phyloP scores from a whole-genome alignment of 2,329 filamentous ascomycete genomes.

The Sporothrix schenckii region DNA sequence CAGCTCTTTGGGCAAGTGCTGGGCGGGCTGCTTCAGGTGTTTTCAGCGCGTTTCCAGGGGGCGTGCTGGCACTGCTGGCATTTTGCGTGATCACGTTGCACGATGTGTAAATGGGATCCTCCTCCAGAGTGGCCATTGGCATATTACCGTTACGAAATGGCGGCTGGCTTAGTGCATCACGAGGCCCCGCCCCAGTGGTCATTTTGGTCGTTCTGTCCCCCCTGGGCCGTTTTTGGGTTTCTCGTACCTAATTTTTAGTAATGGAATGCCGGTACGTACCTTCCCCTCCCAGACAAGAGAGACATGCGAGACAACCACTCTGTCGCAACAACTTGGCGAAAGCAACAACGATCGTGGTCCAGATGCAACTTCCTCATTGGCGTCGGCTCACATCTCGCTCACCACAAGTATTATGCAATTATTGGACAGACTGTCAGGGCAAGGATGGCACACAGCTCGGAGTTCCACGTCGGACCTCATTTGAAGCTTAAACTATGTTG shows the following conservation, averaged over 20 bases:
- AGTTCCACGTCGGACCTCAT: too few species aligned
- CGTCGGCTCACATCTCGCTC: slow-evolving; percentile 1
- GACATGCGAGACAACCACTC: too few species aligned
- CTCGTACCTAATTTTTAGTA: slow-evolving; percentile 42
- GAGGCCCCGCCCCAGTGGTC: slow-evolving; percentile 24
- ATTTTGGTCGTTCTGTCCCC: slow-evolving; percentile 27
- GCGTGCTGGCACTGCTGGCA: neutral
- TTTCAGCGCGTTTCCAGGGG: slow-evolving; percentile 6
- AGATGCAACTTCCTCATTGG: neutral
- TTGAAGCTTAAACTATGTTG: too few species aligned
- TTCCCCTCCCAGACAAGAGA: neutral
- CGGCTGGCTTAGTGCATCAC: slow-evolving; percentile 33
- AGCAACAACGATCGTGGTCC: slow-evolving; percentile 8
- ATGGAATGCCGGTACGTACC: slow-evolving; percentile 36
- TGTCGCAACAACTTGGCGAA: neutral
- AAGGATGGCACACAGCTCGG: neutral
- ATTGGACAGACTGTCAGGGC: neutral
- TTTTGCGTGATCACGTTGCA: slow-evolving; percentile 24
- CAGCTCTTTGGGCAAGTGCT: neutral
- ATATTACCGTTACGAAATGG: slow-evolving; percentile 40
- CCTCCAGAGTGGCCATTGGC: slow-evolving; percentile 33
- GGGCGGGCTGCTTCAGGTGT: slow-evolving; percentile 3
- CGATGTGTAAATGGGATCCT: slow-evolving; percentile 23
- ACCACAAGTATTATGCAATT: neutral
- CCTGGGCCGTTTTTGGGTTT: slow-evolving; percentile 39